Evolutionary conservation across 2,329 filamentous ascomycete genomes (phyloP), one percentile per base, ranked within the genome.

Genomic region (Capronia americana): DNA sequence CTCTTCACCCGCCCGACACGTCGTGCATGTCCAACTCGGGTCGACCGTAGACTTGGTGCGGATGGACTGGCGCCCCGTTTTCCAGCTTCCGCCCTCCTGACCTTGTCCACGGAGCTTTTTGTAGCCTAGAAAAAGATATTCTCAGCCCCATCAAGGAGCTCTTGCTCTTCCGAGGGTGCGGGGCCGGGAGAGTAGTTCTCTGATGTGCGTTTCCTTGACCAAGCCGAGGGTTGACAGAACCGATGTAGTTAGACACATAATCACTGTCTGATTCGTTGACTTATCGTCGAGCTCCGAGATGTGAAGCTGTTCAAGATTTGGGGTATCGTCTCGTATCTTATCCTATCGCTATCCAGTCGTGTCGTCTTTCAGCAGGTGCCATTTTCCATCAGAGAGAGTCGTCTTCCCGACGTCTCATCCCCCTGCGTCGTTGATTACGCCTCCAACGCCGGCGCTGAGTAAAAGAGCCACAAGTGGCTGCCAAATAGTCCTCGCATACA

Each of bases 401-500:
- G 38, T 4, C 14, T 41, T 17, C 12, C 12, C 12, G 6, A 41
- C 17, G 17, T 34, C 38, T n/a, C 17, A 1, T 20, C 17, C 14
- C 17, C 6, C 2, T 3, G 17, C 48, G 20, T 14, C 34, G 23
- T 23, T 53, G n/a, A 24, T 14, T 26, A 20, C 28, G 44, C 58
- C 63, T 53, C 51, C 7, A 61, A 68, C 66, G 59, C 66, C 66
- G 44, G 56, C 63, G 66, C 66, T 68, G 50, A 65, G 64, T 48
- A n/a, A 20, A 44, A 44, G 17, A 44, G 38, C 38, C 17, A 44
- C 8, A 44, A n/a, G 8, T 17, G 17, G 38, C 38, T n/a, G 34
- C 32, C 23, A 8, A 2, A 23, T 26, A 23, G 30, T n/a, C 30
- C 48, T 38, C 24, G 53, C 11, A 4, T 24, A 17, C 23, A 23